Evolutionary conservation across 805 yeast genomes (phyloP), one percentile per base, ranked within the genome.

Genomic region (Yamadazyma sp.): DNA sequence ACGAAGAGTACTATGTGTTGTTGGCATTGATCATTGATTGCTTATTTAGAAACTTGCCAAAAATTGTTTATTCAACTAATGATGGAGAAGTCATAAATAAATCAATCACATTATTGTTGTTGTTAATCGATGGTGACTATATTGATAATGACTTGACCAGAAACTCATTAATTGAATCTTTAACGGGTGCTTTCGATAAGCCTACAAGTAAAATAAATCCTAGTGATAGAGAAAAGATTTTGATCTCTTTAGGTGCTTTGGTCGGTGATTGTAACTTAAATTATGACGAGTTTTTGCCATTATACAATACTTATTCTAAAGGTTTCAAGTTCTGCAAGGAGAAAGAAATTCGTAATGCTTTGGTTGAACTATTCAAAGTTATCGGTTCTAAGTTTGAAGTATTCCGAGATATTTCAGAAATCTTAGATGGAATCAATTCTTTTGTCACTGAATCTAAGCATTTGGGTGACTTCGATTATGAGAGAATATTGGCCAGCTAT

Each of bases 381-480:
- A 66, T 91, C 33, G 86, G 88, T 13, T 52, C 50, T 2, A 73
- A 71, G 35, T 75, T 75, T 36, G 68, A 65, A 2, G 62, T 73
- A 18, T 48, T 59, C 12, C 53, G 59, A 5, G 40, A 39, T 13
- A 76, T 81, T 18, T 75, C 82, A 1, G 48, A 50, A 0, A 55
- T 87, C n/a, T 52, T 86, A 10, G 60, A 60, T 2, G 87, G 78
- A 24, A 62, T 91, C 41, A 89, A 93, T 52, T 67, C 96, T 0
- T 85, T 68, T 49, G 15, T 35, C 6, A 35, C 33, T 19, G 29
- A 34, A 11, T 30, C 35, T 24, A 74, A 60, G 23, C 70, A 86
- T 35, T 60, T 87, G 37, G 80, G 78, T 21, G 88, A 83, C 44
- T 80, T 83, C 27, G 95, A 93, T 58, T 91, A 81, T 55, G 91